phyloP scores from a whole-genome alignment of 2,329 filamentous ascomycete species.

The Fusarium armeniacum region DNA sequence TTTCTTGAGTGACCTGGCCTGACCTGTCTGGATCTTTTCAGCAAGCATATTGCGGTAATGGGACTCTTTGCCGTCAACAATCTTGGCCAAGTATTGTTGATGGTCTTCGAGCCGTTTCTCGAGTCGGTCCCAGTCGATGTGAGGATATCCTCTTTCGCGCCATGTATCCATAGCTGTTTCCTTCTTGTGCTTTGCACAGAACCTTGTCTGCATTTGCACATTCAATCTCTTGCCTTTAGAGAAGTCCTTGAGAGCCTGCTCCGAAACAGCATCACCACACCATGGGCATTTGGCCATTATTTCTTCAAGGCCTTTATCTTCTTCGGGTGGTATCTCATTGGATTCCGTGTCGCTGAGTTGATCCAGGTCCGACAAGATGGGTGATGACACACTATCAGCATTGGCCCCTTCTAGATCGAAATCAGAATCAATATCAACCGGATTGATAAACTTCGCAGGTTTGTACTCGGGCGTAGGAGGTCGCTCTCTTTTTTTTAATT shows the following conservation, averaged over 20 bases:
- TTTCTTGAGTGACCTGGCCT: constrained; percentile 70
- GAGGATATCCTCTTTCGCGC: constrained; percentile 72
- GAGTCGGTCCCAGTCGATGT: constrained; percentile 76
- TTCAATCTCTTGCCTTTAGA: constrained; percentile 63
- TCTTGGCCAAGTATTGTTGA: constrained; percentile 66
- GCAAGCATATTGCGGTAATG: constrained; percentile 72
- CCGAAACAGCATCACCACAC: constrained; percentile 73
- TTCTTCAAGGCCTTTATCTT: constrained; percentile 12
- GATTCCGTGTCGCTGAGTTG: constrained; percentile 20
- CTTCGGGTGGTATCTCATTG: constrained; percentile 13
- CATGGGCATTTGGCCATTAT: constrained; percentile 70
- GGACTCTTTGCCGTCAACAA: constrained; percentile 73
- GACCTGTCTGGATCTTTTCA: constrained; percentile 68
- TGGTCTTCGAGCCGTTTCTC: constrained; percentile 70
- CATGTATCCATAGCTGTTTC: constrained; percentile 65
- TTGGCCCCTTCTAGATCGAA: neutral
- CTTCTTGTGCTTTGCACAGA: constrained; percentile 75
- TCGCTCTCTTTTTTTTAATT: constrained; percentile 1
- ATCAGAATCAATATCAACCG: constrained; percentile 23
- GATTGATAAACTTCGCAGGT: constrained; percentile 28
- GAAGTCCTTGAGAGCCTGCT: constrained; percentile 67
- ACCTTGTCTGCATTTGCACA: constrained; percentile 70
- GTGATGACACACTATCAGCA: constrained; percentile 15
- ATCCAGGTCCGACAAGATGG: constrained; percentile 39
- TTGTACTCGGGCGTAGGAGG: constrained; percentile 6